Evolutionary conservation across 768 basidiomycete genomes (phyloP).

Genomic region (Cubamyces sp.): DNA sequence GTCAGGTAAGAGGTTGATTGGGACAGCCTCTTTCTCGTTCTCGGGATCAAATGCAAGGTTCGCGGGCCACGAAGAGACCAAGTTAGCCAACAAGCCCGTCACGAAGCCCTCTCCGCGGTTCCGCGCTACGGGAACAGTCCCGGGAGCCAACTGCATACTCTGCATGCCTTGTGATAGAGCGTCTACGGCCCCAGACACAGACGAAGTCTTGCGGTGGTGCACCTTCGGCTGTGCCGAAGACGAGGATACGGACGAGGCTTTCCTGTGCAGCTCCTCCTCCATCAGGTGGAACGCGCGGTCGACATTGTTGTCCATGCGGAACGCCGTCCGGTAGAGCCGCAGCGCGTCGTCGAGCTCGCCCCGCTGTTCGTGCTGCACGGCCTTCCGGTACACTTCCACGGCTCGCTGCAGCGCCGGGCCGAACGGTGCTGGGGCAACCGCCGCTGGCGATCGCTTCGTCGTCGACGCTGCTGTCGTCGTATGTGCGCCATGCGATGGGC

Average conservation of each 20-base stretch:
- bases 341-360: slow-evolving; percentile 80
- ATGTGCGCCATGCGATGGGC: not conserved
- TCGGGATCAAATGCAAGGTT: slow-evolving; percentile 67
- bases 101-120: slow-evolving; percentile 30
- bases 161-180: slow-evolving; percentile 20
- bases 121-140: slow-evolving; percentile 12
- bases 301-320: slow-evolving; percentile 75
- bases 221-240: slow-evolving; percentile 3
- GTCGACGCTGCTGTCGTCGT: slow-evolving; percentile 8
- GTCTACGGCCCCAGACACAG: slow-evolving; percentile 11
- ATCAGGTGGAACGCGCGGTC: slow-evolving; percentile 69
- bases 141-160: slow-evolving; percentile 7
- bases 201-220: slow-evolving; percentile 20
- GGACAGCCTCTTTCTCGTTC: slow-evolving; percentile 60
- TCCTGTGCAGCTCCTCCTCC: slow-evolving; percentile 42
- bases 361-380: slow-evolving; percentile 73
- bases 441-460: not conserved
- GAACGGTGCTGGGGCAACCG: slow-evolving; percentile 25
- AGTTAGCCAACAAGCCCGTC: slow-evolving; percentile 47
- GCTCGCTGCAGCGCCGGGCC: slow-evolving; percentile 50
- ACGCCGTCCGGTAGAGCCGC: slow-evolving; percentile 76
- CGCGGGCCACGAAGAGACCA: slow-evolving; percentile 54
- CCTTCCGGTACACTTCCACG: slow-evolving; percentile 67
- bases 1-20: slow-evolving; percentile 67
- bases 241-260: not conserved